Evolutionary conservation across 768 basidiomycete species (phyloP).

Genomic region (Suillus luteus): DNA sequence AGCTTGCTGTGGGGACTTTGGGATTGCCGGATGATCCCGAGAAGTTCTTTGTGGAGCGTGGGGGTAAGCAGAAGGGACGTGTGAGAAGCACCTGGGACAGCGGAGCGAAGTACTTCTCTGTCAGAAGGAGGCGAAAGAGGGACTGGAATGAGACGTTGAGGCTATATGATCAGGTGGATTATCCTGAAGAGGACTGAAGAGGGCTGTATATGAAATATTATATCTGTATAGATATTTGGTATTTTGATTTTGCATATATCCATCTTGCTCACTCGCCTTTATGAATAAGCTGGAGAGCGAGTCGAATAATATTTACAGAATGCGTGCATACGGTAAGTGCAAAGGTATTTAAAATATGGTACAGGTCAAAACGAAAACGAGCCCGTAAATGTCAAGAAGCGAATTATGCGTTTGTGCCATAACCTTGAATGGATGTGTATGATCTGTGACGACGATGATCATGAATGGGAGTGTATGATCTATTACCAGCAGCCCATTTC

Average conservation of each 20-base stretch:
- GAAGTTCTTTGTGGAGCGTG: conserved; percentile 55
- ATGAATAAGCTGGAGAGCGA: background rate
- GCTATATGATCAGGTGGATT: conserved; percentile 81
- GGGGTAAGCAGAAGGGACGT: conserved; percentile 72
- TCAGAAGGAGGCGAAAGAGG: conserved; percentile 75
- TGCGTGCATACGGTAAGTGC: background rate
- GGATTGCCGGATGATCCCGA: conserved; percentile 74
- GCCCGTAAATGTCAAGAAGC: background rate
- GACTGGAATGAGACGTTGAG: conserved; percentile 90
- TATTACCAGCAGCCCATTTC: conserved; percentile 77
- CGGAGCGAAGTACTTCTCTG: conserved; percentile 74
- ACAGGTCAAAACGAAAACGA: background rate
- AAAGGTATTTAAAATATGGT: conserved; percentile 3
- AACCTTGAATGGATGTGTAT: conserved; percentile 43
- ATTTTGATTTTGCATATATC: background rate
- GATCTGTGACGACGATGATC: conserved; percentile 60
- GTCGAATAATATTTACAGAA: background rate
- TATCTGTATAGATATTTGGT: background rate
- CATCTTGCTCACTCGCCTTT: background rate
- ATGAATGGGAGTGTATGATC: conserved; percentile 51
- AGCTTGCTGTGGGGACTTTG: conserved; percentile 56
- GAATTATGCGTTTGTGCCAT: background rate
- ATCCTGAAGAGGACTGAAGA: conserved; percentile 62
- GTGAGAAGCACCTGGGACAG: conserved; percentile 69
- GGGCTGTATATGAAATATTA: conserved; percentile 18